These are phyloP conservation scores for Podospora conica DNA, from an alignment of 495 filamentous ascomycete genomes.

Conservation along the genomic window DNA sequence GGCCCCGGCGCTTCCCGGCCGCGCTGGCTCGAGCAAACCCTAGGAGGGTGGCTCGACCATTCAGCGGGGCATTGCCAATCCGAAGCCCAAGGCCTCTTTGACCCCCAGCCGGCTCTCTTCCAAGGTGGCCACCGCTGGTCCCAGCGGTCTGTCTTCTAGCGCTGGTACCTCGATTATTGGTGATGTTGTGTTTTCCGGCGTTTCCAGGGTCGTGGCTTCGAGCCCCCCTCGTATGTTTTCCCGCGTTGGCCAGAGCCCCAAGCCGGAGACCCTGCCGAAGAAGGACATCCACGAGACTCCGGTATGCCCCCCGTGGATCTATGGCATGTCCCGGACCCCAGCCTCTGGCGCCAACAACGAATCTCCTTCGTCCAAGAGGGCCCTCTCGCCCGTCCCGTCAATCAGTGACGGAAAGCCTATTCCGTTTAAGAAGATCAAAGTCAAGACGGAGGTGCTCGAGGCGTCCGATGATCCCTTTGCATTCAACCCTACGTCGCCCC, in stretches of 20 bases:
- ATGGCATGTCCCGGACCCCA: neutral
- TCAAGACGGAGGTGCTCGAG: neutral
- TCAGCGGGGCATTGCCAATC: neutral
- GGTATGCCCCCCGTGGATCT: neutral
- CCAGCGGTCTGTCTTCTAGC: neutral
- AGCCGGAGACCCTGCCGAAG: neutral
- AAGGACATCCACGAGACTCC: neutral
- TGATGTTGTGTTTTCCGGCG: neutral
- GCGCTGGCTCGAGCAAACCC: slow-evolving; percentile 22
- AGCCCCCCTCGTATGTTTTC: neutral
- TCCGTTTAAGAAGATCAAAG: neutral
- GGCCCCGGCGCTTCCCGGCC: slow-evolving; percentile 26
- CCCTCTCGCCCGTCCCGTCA: neutral
- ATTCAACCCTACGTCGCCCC: neutral
- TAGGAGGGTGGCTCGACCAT: slow-evolving; percentile 17
- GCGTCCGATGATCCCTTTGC: neutral
- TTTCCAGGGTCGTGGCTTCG: neutral
- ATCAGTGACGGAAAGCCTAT: neutral
- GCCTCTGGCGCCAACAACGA: neutral
- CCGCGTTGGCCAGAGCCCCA: neutral
- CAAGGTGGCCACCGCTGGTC: neutral
- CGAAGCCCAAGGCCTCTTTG: neutral
- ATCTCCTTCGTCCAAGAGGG: neutral
- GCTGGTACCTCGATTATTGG: neutral
- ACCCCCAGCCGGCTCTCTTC: neutral